A percentile compares a stretch with the other conserved stretches of the same genome.
These are phyloP conservation scores for Podospora anserina DNA, from an alignment of 495 filamentous ascomycete species.

Conservation along the genomic window DNA sequence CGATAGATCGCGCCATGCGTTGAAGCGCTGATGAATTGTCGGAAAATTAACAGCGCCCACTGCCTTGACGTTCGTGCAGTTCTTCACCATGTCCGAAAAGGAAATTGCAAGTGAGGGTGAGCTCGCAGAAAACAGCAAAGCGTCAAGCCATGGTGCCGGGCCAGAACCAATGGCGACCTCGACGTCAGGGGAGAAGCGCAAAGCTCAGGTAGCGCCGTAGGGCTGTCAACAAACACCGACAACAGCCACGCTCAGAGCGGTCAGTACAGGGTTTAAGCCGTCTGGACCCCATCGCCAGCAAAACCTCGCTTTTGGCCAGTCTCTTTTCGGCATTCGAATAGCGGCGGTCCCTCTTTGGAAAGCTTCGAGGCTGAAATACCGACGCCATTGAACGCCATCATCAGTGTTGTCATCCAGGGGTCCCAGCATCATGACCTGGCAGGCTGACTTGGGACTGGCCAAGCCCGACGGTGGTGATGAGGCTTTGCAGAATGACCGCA, in stretches of 20 bases:
- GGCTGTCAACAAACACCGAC: constrained; percentile 1
- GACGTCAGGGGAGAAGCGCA: not conserved
- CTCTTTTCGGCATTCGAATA: not conserved
- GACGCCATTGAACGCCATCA: constrained; percentile 9
- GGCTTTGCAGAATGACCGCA: not conserved
- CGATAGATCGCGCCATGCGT: not conserved
- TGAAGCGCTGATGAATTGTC: not conserved
- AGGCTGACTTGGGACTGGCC: not conserved
- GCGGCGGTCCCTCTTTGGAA: constrained; percentile 1
- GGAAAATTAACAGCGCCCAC: not conserved
- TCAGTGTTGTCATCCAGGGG: constrained; percentile 3
- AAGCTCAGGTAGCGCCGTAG: not conserved
- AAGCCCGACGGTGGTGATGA: not conserved
- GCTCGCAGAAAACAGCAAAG: not conserved
- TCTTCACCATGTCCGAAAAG: not conserved
- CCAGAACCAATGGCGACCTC: not conserved
- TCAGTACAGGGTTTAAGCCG: not conserved
- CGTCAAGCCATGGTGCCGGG: not conserved
- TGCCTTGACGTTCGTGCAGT: not conserved
- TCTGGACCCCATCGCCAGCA: not conserved
- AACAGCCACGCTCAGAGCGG: not conserved
- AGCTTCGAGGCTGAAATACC: constrained; percentile 6
- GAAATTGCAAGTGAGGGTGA: not conserved
- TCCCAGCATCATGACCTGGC: not conserved
- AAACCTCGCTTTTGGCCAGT: not conserved